Evolutionary conservation across 176 grass and related monocot genomes (phyloP).

Genomic region (Ananas comosus): DNA sequence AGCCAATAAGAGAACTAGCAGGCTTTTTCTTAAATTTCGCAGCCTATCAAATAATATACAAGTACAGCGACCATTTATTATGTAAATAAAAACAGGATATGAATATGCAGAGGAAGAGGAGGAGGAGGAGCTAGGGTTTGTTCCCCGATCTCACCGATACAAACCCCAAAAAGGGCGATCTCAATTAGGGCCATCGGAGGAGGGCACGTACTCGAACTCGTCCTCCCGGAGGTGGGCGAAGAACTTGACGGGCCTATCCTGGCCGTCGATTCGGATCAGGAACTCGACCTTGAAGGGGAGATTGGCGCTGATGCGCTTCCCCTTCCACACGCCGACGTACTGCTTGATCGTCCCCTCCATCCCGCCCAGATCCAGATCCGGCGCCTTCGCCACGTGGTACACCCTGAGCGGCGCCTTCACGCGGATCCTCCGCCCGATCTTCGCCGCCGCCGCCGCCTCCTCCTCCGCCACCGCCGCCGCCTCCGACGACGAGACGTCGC

Average conservation of each 20-base stretch:
- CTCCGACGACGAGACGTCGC: conserved; percentile 32
- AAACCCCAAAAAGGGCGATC: conserved; percentile 12
- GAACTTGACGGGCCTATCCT: conserved; percentile 58
- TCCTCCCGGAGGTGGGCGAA: conserved; percentile 75
- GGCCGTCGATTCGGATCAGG: conserved; percentile 40
- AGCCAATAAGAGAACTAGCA: neutral
- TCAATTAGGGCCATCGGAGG: neutral
- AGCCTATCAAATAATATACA: neutral
- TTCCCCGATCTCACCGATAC: conserved; percentile 11
- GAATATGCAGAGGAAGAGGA: neutral
- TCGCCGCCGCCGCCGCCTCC: conserved; percentile 42
- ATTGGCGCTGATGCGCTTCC: conserved; percentile 70
- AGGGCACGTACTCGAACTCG: conserved; percentile 73
- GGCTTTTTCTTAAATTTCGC: neutral
- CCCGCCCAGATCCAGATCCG: conserved; percentile 64
- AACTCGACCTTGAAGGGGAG: conserved; percentile 82
- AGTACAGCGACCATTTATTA: neutral
- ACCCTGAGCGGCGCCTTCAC: conserved; percentile 59
- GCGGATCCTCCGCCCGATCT: conserved; percentile 67
- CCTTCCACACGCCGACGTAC: conserved; percentile 69
- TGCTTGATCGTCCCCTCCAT: conserved; percentile 77
- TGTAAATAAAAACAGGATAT: neutral
- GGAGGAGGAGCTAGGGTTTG: neutral
- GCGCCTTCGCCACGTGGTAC: conserved; percentile 75
- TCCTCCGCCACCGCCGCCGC: conserved; percentile 27